Conservation (phyloP, 768 basidiomycete species). For the Mrakia frigida region DNA sequence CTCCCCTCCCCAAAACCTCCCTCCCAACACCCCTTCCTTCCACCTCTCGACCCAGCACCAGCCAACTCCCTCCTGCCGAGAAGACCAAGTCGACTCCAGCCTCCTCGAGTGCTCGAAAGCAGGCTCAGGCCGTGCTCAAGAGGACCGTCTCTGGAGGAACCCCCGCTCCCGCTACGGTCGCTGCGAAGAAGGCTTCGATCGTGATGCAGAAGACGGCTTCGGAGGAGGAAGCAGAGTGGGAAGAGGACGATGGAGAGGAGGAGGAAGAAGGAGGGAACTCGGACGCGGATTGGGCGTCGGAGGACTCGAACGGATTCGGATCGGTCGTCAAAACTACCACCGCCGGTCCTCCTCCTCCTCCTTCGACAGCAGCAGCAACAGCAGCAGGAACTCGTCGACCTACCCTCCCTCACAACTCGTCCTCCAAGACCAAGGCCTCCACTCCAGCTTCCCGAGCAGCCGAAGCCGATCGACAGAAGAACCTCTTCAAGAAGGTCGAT, state of each 20-base stretch:
- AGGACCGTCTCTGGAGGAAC: not conserved
- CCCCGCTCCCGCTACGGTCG: not conserved
- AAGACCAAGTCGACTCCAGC: not conserved
- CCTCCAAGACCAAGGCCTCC: not conserved
- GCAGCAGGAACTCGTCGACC: not conserved
- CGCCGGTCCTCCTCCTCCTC: not conserved
- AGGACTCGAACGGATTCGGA: not conserved
- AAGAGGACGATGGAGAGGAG: constrained; percentile 27
- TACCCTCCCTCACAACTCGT: not conserved
- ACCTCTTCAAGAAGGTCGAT: constrained; percentile 29
- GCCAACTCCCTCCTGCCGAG: not conserved
- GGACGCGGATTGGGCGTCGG: constrained; percentile 31
- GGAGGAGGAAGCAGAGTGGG: constrained; percentile 1
- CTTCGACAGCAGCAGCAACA: not conserved
- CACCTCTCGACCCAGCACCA: not conserved
- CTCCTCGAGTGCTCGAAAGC: not conserved
- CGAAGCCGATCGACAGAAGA: constrained; percentile 31
- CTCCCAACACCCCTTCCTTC: not conserved
- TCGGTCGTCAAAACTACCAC: not conserved
- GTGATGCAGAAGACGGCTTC: not conserved
- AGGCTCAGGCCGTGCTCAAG: not conserved
- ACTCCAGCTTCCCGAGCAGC: constrained; percentile 1
- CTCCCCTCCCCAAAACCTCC: not conserved
- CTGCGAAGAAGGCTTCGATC: not conserved
- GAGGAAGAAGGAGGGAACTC: not conserved